Conservation (phyloP, 495 filamentous ascomycete species). For the Margaritispora aquatica region DNA sequence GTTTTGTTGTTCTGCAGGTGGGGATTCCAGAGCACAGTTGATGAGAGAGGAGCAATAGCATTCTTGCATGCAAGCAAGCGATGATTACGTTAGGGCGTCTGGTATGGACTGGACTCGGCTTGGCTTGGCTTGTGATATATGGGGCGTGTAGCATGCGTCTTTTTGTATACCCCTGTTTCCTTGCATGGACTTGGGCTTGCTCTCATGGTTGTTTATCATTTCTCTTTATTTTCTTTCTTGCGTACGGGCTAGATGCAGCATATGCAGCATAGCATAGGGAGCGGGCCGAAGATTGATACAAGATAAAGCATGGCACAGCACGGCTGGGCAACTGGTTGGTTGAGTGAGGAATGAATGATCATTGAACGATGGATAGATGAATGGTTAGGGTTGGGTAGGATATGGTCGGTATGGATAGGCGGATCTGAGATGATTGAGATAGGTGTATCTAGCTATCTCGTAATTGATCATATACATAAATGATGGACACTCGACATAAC, state of each 20-base stretch:
- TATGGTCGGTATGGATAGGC: background rate
- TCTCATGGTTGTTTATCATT: background rate
- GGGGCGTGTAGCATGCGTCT: background rate
- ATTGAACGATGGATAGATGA: background rate
- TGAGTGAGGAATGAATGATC: background rate
- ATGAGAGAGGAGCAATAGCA: background rate
- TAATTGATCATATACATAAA: background rate
- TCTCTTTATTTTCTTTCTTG: background rate
- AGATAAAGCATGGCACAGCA: no score
- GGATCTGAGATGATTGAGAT: background rate
- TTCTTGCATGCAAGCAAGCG: background rate
- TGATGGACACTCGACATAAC: background rate
- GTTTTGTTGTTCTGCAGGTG: background rate
- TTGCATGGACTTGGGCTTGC: constrained; percentile 3
- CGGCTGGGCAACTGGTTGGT: background rate
- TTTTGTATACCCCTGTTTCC: constrained; percentile 1
- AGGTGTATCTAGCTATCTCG: background rate
- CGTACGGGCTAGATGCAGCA: background rate
- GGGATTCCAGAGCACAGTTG: background rate
- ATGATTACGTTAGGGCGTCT: background rate
- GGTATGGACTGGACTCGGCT: background rate
- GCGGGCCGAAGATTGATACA: background rate
- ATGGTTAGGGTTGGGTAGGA: background rate
- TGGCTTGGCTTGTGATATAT: background rate
- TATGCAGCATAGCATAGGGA: background rate